Conservation (phyloP, 1,284 basidiomycete genomes). For the Schizophyllum amplum region DNA sequence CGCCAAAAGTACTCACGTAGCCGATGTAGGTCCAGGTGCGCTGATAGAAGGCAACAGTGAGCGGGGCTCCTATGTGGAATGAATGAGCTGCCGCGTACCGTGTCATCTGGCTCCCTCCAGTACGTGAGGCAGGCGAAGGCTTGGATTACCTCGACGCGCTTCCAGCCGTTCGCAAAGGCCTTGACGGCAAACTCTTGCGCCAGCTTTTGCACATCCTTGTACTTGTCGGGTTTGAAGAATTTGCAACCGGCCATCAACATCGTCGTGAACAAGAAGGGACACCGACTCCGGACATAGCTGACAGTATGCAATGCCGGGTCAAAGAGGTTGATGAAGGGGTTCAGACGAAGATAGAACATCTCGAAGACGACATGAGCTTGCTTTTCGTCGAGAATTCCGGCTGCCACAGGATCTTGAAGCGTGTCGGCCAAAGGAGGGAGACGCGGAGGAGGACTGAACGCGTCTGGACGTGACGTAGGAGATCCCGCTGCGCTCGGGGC, state of each 20-base stretch:
- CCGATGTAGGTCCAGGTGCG: slow-evolving; percentile 81
- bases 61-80: slow-evolving; percentile 8
- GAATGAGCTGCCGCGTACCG: slow-evolving; percentile 32
- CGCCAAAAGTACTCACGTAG: slow-evolving; percentile 41
- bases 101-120: slow-evolving; percentile 81
- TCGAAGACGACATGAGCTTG: slow-evolving; percentile 67
- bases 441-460: slow-evolving; percentile 19
- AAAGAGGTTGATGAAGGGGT: slow-evolving; percentile 80
- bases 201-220: slow-evolving; percentile 57
- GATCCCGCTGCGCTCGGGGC: slow-evolving; percentile 18
- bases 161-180: slow-evolving; percentile 69
- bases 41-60: slow-evolving; percentile 27
- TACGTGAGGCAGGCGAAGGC: slow-evolving; percentile 80
- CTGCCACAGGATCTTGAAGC: slow-evolving; percentile 51
- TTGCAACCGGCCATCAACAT: slow-evolving; percentile 80
- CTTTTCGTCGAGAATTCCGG: slow-evolving; percentile 58
- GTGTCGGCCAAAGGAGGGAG: slow-evolving; percentile 14
- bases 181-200: slow-evolving; percentile 65
- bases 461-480: neutral
- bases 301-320: slow-evolving; percentile 72
- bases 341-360: slow-evolving; percentile 67
- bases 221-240: slow-evolving; percentile 69
- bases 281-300: slow-evolving; percentile 63
- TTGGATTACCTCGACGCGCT: slow-evolving; percentile 75
- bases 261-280: slow-evolving; percentile 74